Evolutionary conservation across 1,284 basidiomycete genomes (phyloP), one percentile per base, ranked within the genome.

Genomic region (Inonotus hispidus): DNA sequence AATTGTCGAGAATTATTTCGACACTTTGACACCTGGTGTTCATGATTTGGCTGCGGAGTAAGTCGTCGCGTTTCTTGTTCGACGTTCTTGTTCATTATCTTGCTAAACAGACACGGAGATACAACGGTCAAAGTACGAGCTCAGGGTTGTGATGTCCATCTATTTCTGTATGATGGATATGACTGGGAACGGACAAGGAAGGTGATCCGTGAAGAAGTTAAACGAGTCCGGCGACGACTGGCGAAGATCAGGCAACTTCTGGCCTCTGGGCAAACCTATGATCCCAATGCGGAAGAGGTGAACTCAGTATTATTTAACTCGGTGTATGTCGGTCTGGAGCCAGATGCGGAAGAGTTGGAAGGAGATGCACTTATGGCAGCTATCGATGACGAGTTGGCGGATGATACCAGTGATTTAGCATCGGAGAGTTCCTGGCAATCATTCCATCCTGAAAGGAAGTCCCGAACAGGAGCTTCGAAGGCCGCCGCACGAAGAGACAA

Each of bases 171-270:
- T 69, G 92, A 95, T 61, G 95, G 96, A 0, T 99, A 95, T 69
- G 97, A 99, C 70, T 99, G 96, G 95, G 73, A 73, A 0, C 79
- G 82, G 43, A 99, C 96, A 1, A 86, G 95, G 53, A 87, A 83
- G 71, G 84, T 84, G 4, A 93, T 99, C 57, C 92, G 97, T 71
- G 87, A 92, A 54, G 91, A 95, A 71, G 83, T 92, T 61, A 93
- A 90, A 70, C 87, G 90, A 37, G 93, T 99, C 75, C 85, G 93
- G 53, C 85, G 87, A 58, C 86, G 87, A 25, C 81, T 99, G 46
- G 88, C 92, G 53, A 94, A 92, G 73, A 97, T 99, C 68, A 82
- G 91, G 56, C 96, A 99, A 73, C 79, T 99, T 1, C 84, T 99
- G n/a, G 93, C 95, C 0, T 88, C 80, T 47, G 97, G 96, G 1